A percentile compares a stretch with the other conserved stretches of the same genome.
Conservation (phyloP, 2,329 filamentous ascomycete species). For the Fonsecaea monophora region DNA sequence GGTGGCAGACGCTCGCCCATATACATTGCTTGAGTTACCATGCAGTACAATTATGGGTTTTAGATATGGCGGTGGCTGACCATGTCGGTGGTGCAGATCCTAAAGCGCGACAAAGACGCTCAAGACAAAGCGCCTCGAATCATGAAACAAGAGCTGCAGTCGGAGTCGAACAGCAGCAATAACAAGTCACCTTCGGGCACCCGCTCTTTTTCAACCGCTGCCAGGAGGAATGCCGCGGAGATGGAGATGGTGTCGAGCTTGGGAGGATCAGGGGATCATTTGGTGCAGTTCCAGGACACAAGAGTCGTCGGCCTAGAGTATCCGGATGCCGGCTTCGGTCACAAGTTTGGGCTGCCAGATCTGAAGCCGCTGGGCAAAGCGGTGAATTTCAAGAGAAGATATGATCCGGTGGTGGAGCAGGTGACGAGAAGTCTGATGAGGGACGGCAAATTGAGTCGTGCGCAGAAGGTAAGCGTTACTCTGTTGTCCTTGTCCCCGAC, state of each 20-base stretch:
- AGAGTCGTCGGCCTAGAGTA: conserved; percentile 43
- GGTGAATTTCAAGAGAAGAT: conserved; percentile 76
- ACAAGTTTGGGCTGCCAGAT: conserved; percentile 78
- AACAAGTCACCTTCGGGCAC: conserved; percentile 34
- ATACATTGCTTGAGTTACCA: conserved; percentile 36
- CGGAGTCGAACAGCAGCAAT: conserved; percentile 39
- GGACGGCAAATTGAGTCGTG: conserved; percentile 85
- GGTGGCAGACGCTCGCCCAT: background rate
- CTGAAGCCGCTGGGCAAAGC: conserved; percentile 65
- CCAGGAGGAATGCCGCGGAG: conserved; percentile 49
- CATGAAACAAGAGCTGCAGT: conserved; percentile 66
- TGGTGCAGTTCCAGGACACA: conserved; percentile 34
- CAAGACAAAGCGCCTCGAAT: conserved; percentile 70
- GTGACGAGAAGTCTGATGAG: conserved; percentile 90
- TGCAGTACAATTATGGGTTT: background rate
- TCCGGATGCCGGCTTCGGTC: conserved; percentile 56
- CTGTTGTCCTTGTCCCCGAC: background rate
- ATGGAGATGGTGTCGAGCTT: conserved; percentile 1
- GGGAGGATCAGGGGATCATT: conserved; percentile 34
- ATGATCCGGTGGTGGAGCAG: conserved; percentile 84
- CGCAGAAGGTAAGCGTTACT: conserved; percentile 72
- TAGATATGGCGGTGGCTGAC: background rate
- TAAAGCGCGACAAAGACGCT: conserved; percentile 67
- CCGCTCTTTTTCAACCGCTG: conserved; percentile 65
- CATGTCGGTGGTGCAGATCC: conserved; percentile 56